A percentile compares a stretch with the other conserved stretches of the same genome.
Conservation (phyloP, 805 yeast genomes). For the Monosporozyma servazzii region DNA sequence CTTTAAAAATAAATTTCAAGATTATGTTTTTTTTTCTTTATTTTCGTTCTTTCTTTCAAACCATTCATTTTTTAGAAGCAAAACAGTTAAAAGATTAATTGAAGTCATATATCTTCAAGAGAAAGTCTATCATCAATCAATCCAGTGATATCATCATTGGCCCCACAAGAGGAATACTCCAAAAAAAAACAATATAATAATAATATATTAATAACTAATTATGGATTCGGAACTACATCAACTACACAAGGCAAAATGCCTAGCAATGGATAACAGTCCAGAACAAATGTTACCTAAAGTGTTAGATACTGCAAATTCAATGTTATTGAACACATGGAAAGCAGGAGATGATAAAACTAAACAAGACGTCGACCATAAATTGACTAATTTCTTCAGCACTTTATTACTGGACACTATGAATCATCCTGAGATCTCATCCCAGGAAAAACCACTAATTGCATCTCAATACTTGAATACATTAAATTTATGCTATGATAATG, state of each 20-base stretch:
- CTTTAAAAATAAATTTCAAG: too few relatives aligned
- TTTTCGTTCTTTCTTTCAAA: too few relatives aligned
- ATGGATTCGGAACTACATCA: conserved; percentile 14
- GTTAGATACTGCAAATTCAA: conserved; percentile 24
- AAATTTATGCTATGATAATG: conserved; percentile 16
- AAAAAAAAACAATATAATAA: neutral
- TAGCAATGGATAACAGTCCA: conserved; percentile 27
- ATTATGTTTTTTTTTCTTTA: too few relatives aligned
- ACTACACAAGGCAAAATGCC: conserved; percentile 22
- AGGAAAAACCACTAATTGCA: conserved; percentile 27
- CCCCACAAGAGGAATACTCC: neutral
- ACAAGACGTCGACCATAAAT: conserved; percentile 5
- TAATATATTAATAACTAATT: too few relatives aligned
- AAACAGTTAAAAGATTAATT: neutral
- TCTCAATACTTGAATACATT: conserved; percentile 21
- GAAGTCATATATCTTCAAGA: neutral
- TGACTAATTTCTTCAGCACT: conserved; percentile 18
- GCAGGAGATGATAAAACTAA: conserved; percentile 1
- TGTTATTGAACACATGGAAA: conserved; percentile 8
- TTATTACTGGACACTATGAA: conserved; percentile 21
- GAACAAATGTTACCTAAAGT: conserved; percentile 26
- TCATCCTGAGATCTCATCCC: conserved; percentile 14
- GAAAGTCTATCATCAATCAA: too few relatives aligned
- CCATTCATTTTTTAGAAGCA: too few relatives aligned
- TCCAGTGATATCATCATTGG: neutral